Evolutionary conservation across 345 rosid genomes (phyloP).

Genomic region (Eucalyptus erythrocorys): DNA sequence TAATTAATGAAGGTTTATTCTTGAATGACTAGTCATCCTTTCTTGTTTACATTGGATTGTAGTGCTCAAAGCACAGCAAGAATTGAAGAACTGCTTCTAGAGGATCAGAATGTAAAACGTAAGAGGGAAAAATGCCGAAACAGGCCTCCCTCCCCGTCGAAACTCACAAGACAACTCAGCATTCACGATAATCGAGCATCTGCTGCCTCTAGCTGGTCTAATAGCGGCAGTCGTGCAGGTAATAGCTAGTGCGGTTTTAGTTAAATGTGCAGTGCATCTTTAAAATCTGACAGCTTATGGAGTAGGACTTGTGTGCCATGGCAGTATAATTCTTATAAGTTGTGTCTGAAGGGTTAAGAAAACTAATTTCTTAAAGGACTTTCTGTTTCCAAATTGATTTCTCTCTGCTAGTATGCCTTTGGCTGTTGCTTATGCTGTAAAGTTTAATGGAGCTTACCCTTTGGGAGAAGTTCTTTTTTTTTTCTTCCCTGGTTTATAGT

Average conservation of each 20-base stretch:
- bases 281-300: not conserved
- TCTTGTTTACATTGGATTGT: not conserved
- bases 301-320: not conserved
- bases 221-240: slow-evolving; percentile 43
- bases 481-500: not conserved
- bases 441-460: not conserved
- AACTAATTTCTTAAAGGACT: not conserved
- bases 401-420: not conserved
- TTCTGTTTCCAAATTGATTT: not conserved
- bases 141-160: slow-evolving; percentile 78
- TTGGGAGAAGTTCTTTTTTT: not conserved
- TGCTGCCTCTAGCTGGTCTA: slow-evolving; percentile 74
- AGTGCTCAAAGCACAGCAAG: slow-evolving; percentile 65
- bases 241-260: not conserved
- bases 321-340: not conserved
- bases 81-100: slow-evolving; percentile 86
- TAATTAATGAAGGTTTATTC: not conserved
- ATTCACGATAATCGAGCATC: slow-evolving; percentile 83
- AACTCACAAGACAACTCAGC: slow-evolving; percentile 76
- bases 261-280: not conserved
- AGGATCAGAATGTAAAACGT: slow-evolving; percentile 77
- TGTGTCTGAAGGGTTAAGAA: not conserved
- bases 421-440: not conserved
- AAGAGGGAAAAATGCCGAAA: slow-evolving; percentile 67
- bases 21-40: not conserved